These are phyloP conservation scores for Dactylella cylindrospora DNA, from an alignment of 2,329 filamentous ascomycete species.

Conservation along the genomic window DNA sequence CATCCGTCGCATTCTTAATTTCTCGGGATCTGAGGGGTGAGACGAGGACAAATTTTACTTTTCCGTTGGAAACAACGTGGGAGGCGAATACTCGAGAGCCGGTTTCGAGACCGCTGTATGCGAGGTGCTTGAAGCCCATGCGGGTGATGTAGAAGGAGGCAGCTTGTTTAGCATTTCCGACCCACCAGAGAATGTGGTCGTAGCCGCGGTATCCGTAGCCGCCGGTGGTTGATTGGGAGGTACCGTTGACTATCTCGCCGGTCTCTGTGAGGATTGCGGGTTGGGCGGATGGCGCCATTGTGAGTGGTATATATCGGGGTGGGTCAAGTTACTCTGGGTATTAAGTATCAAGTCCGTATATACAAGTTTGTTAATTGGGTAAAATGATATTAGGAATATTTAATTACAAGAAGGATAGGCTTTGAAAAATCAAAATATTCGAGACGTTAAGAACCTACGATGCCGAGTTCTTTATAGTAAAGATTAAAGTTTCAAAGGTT, in stretches of 20 bases:
- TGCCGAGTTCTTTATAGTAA: too few species aligned
- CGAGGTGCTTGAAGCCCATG: constrained; percentile 80
- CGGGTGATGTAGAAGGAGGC: constrained; percentile 83
- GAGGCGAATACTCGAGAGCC: constrained; percentile 78
- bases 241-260: constrained; percentile 47
- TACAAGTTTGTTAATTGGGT: too few species aligned
- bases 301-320: constrained; percentile 42
- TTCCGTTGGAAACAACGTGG: constrained; percentile 76
- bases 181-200: constrained; percentile 87
- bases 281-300: constrained; percentile 64
- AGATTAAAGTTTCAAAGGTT: too few species aligned
- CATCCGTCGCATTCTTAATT: constrained; percentile 48
- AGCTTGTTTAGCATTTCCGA: constrained; percentile 94
- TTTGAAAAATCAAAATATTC: too few species aligned
- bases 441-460: too few species aligned
- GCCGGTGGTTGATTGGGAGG: constrained; percentile 51
- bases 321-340: constrained; percentile 2
- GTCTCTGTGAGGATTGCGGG: constrained; percentile 52
- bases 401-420: too few species aligned
- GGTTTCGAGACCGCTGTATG: constrained; percentile 86
- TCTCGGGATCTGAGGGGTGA: constrained; percentile 69
- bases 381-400: too few species aligned
- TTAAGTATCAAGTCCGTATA: too few species aligned
- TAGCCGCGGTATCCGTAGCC: constrained; percentile 61
- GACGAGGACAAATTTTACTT: constrained; percentile 78